Percentiles rank a stretch among this genome's conserved stretches.
These are phyloP conservation scores for Colletotrichum melonis DNA, from an alignment of 2,329 filamentous ascomycete genomes.

Conservation along the genomic window DNA sequence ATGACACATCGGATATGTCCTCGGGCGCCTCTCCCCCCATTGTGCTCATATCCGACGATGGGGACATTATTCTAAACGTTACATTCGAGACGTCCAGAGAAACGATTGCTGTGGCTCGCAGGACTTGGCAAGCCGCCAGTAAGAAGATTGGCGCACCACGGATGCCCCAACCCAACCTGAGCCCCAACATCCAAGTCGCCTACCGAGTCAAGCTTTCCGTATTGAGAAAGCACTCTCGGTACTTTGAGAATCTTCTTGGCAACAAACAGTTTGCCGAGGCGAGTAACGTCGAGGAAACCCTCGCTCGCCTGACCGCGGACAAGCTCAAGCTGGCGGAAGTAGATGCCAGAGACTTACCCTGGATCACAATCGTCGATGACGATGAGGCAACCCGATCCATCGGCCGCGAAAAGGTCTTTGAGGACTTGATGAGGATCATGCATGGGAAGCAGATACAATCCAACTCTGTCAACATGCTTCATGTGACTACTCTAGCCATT, in stretches of 20 bases:
- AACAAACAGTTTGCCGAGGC: constrained; percentile 74
- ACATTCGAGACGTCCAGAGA: constrained; percentile 70
- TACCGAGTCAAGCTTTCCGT: constrained; percentile 71
- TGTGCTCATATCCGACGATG: constrained; percentile 64
- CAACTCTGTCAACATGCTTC: constrained; percentile 62
- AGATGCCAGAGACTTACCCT: constrained; percentile 66
- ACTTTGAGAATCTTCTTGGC: constrained; percentile 76
- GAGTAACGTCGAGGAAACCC: constrained; percentile 61
- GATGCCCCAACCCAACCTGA: constrained; percentile 45
- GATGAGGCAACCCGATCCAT: constrained; percentile 73
- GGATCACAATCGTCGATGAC: constrained; percentile 73
- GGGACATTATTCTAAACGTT: constrained; percentile 75
- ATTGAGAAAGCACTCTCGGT: constrained; percentile 72
- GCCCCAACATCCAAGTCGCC: constrained; percentile 52
- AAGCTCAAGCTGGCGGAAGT: constrained; percentile 62
- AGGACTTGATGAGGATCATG: constrained; percentile 75
- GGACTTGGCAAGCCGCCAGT: constrained; percentile 46
- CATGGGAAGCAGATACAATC: constrained; percentile 64
- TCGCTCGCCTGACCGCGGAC: constrained; percentile 60
- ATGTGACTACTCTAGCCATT: constrained; percentile 75
- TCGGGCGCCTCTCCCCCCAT: constrained; percentile 47
- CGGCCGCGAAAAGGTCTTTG: constrained; percentile 70
- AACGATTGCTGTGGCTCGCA: constrained; percentile 59
- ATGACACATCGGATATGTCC: constrained; percentile 37
- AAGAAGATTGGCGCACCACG: constrained; percentile 43